Evolutionary conservation across 805 yeast species (phyloP).

Genomic region (Metschnikowia continentalis): DNA sequence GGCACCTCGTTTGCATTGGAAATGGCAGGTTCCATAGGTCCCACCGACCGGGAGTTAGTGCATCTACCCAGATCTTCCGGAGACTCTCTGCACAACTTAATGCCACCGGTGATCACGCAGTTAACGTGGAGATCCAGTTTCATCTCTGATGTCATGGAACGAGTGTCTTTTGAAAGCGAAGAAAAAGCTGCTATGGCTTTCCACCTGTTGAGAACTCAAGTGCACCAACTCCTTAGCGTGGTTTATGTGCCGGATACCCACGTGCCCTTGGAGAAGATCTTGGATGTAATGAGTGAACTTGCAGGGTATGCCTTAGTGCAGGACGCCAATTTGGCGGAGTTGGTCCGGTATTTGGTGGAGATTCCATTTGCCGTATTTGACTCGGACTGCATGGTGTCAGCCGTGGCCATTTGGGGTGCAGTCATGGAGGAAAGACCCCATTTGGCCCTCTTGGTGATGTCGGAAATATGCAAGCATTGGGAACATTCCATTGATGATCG

Average conservation of each 20-base stretch:
- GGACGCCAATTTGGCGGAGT: slow-evolving; percentile 40
- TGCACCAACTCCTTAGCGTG: slow-evolving; percentile 15
- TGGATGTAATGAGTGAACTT: slow-evolving; percentile 42
- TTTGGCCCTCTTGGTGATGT: slow-evolving; percentile 54
- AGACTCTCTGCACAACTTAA: slow-evolving; percentile 45
- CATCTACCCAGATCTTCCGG: slow-evolving; percentile 39
- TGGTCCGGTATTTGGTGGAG: slow-evolving; percentile 49
- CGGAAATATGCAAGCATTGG: slow-evolving; percentile 69
- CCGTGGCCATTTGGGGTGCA: slow-evolving; percentile 77
- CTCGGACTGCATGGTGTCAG: slow-evolving; percentile 54
- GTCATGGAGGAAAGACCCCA: slow-evolving; percentile 64
- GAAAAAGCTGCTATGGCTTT: slow-evolving; percentile 28
- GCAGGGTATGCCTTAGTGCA: slow-evolving; percentile 36
- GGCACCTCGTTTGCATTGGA: slow-evolving; percentile 91
- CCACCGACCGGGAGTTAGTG: slow-evolving; percentile 62
- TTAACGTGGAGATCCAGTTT: slow-evolving; percentile 63
- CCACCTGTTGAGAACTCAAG: slow-evolving; percentile 25
- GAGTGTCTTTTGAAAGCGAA: slow-evolving; percentile 24
- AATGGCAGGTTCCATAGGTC: slow-evolving; percentile 72
- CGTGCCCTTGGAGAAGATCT: slow-evolving; percentile 26
- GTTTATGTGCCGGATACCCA: slow-evolving; percentile 7
- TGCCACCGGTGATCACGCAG: slow-evolving; percentile 72
- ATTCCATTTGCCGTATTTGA: slow-evolving; percentile 71
- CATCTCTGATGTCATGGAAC: slow-evolving; percentile 30
- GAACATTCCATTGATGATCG: slow-evolving; percentile 55